Evolutionary conservation across 768 basidiomycete genomes (phyloP), one percentile per base, ranked within the genome.

Genomic region (Pisolithus marmoratus): DNA sequence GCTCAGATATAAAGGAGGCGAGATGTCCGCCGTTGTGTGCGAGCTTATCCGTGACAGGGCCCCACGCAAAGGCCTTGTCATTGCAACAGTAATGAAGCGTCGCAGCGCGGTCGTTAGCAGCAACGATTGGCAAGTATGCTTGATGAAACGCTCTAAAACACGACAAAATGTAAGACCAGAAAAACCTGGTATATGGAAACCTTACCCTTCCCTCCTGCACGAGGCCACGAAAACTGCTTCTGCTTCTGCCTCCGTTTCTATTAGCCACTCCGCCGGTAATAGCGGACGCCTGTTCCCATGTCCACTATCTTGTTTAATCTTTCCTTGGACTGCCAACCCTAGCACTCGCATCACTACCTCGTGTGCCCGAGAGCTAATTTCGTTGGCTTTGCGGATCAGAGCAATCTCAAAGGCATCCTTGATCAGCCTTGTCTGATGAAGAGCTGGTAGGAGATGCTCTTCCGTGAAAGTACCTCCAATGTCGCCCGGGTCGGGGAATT

Each of bases 31-130:
- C 67, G 63, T 89, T 85, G 22, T 74, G 58, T 49, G 80, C 79
- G 55, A 84, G 82, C 54, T 78, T 73, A 2, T 73, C 65, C 2
- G 72, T 63, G 19, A 87, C 71, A 6, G 90, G 90, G 3, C 89
- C 88, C 90, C 89, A 92, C 1, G 87, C 84, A 62, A 92, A 90
- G 43, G 83, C 85, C 52, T 79, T 80, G 64, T 94, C 90, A 61
- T 95, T 96, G 72, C 91, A 94, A 61, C 93, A 93, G 68, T 97
- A 97, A 63, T 97, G 94, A 4, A 98, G 73, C 0, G 92, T 96
- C 1, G 91, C 85, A 4, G 94, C 93, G 19, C 91, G 80, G 2
- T 81, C 82, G 0, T 92, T 87, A 0, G 87, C 85, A 1, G 95
- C 95, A 2, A 94, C 89, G 49, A 96, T 96, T 2, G 95, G 94